Evolutionary conservation across 768 basidiomycete genomes (phyloP).

Genomic region (Chalciporus piperatus): DNA sequence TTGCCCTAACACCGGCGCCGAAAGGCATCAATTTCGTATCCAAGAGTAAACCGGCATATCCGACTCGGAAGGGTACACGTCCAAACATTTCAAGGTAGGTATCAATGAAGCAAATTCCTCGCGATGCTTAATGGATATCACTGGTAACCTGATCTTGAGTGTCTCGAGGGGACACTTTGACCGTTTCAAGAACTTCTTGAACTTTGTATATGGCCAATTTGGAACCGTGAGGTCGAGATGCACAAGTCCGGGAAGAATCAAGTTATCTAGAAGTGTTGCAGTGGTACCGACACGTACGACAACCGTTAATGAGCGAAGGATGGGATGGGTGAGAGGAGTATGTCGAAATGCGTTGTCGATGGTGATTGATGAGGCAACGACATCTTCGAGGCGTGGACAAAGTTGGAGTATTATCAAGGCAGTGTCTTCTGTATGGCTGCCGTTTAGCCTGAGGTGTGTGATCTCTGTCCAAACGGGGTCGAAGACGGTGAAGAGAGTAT

Average conservation of each 20-base stretch:
- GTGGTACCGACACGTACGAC: too few species aligned
- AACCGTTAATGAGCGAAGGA: too few species aligned
- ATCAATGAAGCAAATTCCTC: neutral
- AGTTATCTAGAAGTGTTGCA: too few species aligned
- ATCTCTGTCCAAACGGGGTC: neutral
- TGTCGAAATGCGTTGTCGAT: too few species aligned
- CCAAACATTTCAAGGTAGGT: neutral
- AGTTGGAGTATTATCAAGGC: too few species aligned
- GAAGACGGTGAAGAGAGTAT: too few species aligned
- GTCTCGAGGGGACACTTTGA: neutral
- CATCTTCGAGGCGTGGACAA: neutral
- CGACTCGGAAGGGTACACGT: too few species aligned
- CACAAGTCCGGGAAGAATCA: too few species aligned
- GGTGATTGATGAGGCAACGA: neutral
- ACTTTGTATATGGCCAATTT: neutral
- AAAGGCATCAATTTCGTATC: too few species aligned
- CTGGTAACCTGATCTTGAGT: neutral
- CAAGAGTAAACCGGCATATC: too few species aligned
- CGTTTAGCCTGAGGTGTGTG: neutral
- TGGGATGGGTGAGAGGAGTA: neutral
- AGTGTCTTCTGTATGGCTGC: neutral
- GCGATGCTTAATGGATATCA: neutral
- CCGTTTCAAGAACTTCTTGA: neutral
- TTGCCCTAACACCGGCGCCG: too few species aligned
- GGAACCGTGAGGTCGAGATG: neutral